Base-by-base conservation (phyloP, 768 basidiomycete genomes). In the Podaxis sp. region DNA sequence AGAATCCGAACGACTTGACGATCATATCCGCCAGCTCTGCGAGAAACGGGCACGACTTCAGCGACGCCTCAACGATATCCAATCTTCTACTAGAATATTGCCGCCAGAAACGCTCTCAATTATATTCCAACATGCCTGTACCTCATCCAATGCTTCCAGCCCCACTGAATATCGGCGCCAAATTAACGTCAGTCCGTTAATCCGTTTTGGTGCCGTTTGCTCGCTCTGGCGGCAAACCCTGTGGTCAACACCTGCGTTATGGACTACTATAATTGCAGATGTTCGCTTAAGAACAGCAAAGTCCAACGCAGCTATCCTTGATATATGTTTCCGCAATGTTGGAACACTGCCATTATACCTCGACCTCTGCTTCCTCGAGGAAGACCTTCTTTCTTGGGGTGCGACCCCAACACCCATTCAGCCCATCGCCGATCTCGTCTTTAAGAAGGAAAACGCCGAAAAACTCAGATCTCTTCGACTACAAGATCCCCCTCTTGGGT, bases 101-200 rank as follows among this genome's bases (percentile, higher is more conserved):
- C 58, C 58, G 17, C 49, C 58, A 26, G 58, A 60, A 51, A 60
- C 22, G 6, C 58, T 60, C 20, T 51, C 50, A 26, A 37, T 20
- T 20, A 41, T 60, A 17, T 52, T 60, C 20, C 22, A 38, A 17
- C 58, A 51, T n/a, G 17, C 37, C 11, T 51, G 33, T 40, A 5
- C 10, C 36, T 8, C 17, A n/a, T 15, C 11, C 11, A 8, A 12
- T 2, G 15, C 10, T 10, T 11, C 37, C 13, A 8, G 15, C 33
- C 0, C 24, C 3, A 28, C 2, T 11, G 49, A 17, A 8, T 38
- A 60, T n/a, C 12, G 2, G 2, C 58, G 50, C 1, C 37, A n/a
- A 24, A 38, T 26, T 20, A 38, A 40, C 26, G 22, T 60, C 49
- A 15, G 58, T n/a, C 37, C 49, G 26, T 15, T 50, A 24, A 38